A percentile compares a stretch with the other conserved stretches of the same genome.
phyloP scores from a whole-genome alignment of 768 basidiomycete species.

The Zangia roseola region DNA sequence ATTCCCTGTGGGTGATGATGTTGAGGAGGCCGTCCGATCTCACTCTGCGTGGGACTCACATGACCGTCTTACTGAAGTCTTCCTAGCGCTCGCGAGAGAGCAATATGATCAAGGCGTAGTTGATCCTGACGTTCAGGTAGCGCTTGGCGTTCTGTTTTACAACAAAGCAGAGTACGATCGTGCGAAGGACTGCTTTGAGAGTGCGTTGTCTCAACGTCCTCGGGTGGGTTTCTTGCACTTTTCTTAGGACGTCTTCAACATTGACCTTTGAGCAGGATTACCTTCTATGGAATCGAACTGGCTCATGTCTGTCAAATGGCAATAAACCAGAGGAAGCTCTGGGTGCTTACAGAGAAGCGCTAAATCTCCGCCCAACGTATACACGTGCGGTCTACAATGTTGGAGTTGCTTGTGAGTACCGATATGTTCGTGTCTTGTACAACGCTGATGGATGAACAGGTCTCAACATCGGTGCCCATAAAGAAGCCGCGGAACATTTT shows the following conservation, averaged over 20 bases:
- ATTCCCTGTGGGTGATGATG: constrained; percentile 53
- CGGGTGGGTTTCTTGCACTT: constrained; percentile 41
- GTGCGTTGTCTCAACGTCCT: constrained; percentile 77
- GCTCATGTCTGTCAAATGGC: constrained; percentile 92
- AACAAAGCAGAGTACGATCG: constrained; percentile 81
- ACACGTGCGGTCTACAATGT: constrained; percentile 98
- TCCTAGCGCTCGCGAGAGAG: constrained; percentile 76
- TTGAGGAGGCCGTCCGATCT: constrained; percentile 49
- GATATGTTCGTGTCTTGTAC: not conserved
- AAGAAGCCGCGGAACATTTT: constrained; percentile 96
- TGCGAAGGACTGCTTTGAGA: constrained; percentile 93
- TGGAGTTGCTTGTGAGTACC: constrained; percentile 89
- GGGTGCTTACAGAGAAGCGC: constrained; percentile 85
- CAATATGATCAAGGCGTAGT: constrained; percentile 71
- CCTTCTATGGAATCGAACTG: constrained; percentile 92
- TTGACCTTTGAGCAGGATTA: constrained; percentile 60
- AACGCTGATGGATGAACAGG: constrained; percentile 46
- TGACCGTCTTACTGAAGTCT: constrained; percentile 75
- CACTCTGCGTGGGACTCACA: constrained; percentile 83
- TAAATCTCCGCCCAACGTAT: constrained; percentile 89
- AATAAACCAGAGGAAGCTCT: constrained; percentile 92
- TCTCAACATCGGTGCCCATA: constrained; percentile 91
- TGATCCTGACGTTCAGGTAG: constrained; percentile 92
- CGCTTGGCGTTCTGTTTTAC: constrained; percentile 91
- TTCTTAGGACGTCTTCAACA: not conserved